Base-by-base conservation (phyloP, 2,329 filamentous ascomycete genomes). In the Trichoderma atrobrunneum region DNA sequence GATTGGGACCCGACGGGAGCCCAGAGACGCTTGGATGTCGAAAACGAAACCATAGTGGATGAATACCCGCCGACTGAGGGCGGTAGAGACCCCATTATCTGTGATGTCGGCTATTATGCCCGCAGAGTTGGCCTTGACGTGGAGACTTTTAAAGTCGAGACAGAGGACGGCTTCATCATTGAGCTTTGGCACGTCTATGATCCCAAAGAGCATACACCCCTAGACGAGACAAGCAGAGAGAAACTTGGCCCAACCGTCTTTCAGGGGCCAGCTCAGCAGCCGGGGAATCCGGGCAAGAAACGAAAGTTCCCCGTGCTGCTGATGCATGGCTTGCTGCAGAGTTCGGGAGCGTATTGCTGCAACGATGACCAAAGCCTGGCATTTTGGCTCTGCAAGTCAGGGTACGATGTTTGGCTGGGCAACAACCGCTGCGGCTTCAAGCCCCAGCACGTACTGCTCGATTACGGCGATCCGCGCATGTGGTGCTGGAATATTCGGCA, bases 401-500 rank as follows among this genome's bases (percentile, higher is more conserved):
- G 95, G 1, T 98, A 94, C 81, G 95, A 98, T 80, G 93, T 98
- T 51, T 98, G 95, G 95, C 86, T 98, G 18, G 95, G 95, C 5
- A 97, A 97, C 82, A 98, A 97, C 79, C 88, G 95, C 24, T 97
- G 94, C 78, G 95, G 95, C 1, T 94, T 96, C 81, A 84, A 88
- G 0, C 95, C 95, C 0, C 88, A 90, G 74, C 95, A 98, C 78
- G 88, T 86, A 3, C 82, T 91, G 26, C 87, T 98, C 51, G 82
- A 88, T 2, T 90, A 92, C 75, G 84, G 84, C 3, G 95, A 98
- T 78, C 95, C 95, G 1, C 89, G 94, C 34, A 97, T 98, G 93
- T 98, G 95, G 95, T 90, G 91, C 54, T 98, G 95, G 95, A 97
- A 97, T 75, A 97, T 98, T 70, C 89, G 93, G 0, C 93, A 97